Conservation (phyloP, 2,329 filamentous ascomycete species). For the Colletotrichum gigasporum region DNA sequence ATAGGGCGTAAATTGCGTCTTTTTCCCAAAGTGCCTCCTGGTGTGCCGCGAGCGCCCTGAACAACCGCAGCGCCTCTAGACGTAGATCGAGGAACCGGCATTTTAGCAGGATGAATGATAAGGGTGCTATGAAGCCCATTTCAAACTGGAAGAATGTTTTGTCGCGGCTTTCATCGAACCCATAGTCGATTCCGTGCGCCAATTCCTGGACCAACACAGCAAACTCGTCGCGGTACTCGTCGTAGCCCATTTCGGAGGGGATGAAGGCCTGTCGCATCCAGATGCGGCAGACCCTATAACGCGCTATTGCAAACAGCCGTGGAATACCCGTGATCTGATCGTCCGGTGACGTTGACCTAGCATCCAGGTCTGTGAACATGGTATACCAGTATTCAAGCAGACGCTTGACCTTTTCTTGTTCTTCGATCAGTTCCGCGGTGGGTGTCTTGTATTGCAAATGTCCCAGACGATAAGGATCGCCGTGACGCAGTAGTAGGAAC, state of each 20-base stretch:
- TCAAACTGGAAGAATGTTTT: slow-evolving; percentile 12
- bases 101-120: slow-evolving; percentile 6
- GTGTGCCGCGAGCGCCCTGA: slow-evolving; percentile 33
- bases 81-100: slow-evolving; percentile 43
- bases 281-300: not conserved
- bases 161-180: not conserved
- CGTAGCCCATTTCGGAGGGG: slow-evolving; percentile 43
- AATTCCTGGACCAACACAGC: slow-evolving; percentile 46
- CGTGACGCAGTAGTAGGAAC: slow-evolving; percentile 40
- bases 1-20: slow-evolving; percentile 12
- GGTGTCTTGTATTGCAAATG: not conserved
- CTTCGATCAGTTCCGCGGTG: slow-evolving; percentile 25
- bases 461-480: slow-evolving; percentile 38
- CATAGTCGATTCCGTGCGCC: not conserved
- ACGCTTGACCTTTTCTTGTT: not conserved
- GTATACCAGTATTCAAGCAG: not conserved
- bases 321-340: not conserved
- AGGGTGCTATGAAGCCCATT: slow-evolving; percentile 7
- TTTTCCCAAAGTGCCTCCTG: slow-evolving; percentile 14
- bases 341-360: not conserved
- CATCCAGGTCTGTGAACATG: slow-evolving; percentile 36
- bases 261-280: slow-evolving; percentile 2
- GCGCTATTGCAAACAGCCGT: not conserved
- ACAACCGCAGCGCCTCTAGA: slow-evolving; percentile 46
- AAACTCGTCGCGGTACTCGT: slow-evolving; percentile 45